Conservation (phyloP, 2,329 filamentous ascomycete genomes). For the Sporothrix euskadiensis region DNA sequence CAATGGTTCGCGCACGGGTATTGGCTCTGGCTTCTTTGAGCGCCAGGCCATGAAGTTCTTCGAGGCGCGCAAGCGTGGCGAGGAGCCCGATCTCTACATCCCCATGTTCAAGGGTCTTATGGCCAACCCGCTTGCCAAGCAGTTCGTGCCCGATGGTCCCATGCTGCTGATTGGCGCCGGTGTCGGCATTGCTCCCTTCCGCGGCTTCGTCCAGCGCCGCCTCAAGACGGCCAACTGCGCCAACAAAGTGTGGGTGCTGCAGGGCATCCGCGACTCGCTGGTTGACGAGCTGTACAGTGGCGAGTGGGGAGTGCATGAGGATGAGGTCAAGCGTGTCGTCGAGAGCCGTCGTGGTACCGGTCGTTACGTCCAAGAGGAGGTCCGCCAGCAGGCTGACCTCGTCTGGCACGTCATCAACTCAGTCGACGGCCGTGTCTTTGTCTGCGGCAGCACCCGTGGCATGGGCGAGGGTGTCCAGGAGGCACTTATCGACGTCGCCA, state of each 20-base stretch:
- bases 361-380: conserved; percentile 95
- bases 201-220: conserved; percentile 92
- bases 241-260: conserved; percentile 96
- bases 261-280: conserved; percentile 89
- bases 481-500: conserved; percentile 84
- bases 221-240: conserved; percentile 93
- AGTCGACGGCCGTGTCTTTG: conserved; percentile 92
- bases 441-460: conserved; percentile 90
- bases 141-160: conserved; percentile 90
- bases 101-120: conserved; percentile 99
- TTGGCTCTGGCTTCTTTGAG: conserved; percentile 92
- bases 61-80: conserved; percentile 63
- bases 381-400: conserved; percentile 85
- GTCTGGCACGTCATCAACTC: conserved; percentile 98
- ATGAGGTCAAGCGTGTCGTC: conserved; percentile 79
- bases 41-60: conserved; percentile 74
- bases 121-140: conserved; percentile 89
- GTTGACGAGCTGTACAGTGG: conserved; percentile 96
- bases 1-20: conserved; percentile 70
- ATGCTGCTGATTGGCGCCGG: conserved; percentile 98
- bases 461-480: conserved; percentile 97
- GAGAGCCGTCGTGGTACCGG: conserved; percentile 75
- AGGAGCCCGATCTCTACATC: conserved; percentile 66
- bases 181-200: conserved; percentile 95
- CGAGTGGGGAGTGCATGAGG: conserved; percentile 92